Evolutionary conservation across 148 eudicot species (phyloP).

Genomic region (Salicornia ramosissima): DNA sequence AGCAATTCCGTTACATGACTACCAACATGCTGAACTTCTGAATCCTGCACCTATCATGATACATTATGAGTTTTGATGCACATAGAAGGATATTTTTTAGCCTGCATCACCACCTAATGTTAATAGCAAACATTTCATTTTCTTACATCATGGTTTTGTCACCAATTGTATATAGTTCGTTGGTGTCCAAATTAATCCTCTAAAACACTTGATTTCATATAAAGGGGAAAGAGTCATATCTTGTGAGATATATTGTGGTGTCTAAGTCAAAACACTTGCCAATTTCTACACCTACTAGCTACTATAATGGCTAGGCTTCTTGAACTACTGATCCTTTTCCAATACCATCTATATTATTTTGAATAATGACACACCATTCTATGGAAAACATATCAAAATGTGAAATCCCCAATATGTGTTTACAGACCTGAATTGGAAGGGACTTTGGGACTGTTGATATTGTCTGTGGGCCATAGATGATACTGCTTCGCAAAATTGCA

Average conservation of each 20-base stretch:
- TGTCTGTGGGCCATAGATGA: slow-evolving; percentile 83
- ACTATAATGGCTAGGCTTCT: not conserved
- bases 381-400: slow-evolving; percentile 7
- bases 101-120: not conserved
- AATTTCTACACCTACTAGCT: not conserved
- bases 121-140: too few relatives aligned
- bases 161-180: too few relatives aligned
- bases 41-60: not conserved
- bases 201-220: not conserved
- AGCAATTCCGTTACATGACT: too few relatives aligned
- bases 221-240: not conserved
- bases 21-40: not conserved
- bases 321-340: not conserved
- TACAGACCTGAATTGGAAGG: slow-evolving; percentile 84
- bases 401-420: not conserved
- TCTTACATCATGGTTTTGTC: not conserved
- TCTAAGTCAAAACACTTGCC: not conserved
- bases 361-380: not conserved
- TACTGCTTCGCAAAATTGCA: slow-evolving; percentile 92
- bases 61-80: not conserved
- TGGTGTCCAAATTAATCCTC: not conserved
- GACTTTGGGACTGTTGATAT: slow-evolving; percentile 78
- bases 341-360: not conserved
- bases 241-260: not conserved
- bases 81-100: not conserved